Evolutionary conservation across 164 flowering plant species (phyloP).

Genomic region (Kingdonia uniflora): DNA sequence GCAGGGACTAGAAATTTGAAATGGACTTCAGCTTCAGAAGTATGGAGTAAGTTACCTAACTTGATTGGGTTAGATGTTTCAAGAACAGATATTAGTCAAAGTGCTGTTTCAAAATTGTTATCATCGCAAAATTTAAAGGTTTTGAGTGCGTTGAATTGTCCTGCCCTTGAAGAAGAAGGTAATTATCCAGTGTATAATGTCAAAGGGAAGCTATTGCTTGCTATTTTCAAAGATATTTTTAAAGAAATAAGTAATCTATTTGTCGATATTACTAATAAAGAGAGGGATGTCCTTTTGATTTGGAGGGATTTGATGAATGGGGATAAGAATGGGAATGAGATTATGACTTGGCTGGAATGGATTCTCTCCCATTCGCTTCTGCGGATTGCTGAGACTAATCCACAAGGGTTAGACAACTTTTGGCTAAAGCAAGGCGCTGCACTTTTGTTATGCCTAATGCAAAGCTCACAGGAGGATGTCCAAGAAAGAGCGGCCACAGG

Average conservation of each 20-base stretch:
- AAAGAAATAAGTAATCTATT: conserved; percentile 58
- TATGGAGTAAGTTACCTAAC: conserved; percentile 67
- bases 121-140: conserved; percentile 61
- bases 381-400: conserved; percentile 77
- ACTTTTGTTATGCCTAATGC: conserved; percentile 67
- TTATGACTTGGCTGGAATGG: conserved; percentile 93
- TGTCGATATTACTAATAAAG: conserved; percentile 40
- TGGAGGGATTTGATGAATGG: conserved; percentile 49
- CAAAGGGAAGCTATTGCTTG: conserved; percentile 60
- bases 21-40: conserved; percentile 50
- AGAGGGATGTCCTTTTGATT: conserved; percentile 41
- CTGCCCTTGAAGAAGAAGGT: conserved; percentile 57
- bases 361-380: conserved; percentile 67
- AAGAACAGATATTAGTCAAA: conserved; percentile 60
- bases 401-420: conserved; percentile 58
- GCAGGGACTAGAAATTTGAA: conserved; percentile 72
- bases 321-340: conserved; percentile 41
- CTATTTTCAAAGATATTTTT: conserved; percentile 54
- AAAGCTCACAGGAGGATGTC: conserved; percentile 88
- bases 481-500: conserved; percentile 99
- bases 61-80: conserved; percentile 82
- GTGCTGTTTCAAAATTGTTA: conserved; percentile 47
- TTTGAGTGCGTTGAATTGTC: conserved; percentile 76
- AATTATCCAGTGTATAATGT: conserved; percentile 24
- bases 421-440: conserved; percentile 90